Evolutionary conservation across 2,329 filamentous ascomycete genomes (phyloP).

Genomic region (Colletotrichum eremochloae): DNA sequence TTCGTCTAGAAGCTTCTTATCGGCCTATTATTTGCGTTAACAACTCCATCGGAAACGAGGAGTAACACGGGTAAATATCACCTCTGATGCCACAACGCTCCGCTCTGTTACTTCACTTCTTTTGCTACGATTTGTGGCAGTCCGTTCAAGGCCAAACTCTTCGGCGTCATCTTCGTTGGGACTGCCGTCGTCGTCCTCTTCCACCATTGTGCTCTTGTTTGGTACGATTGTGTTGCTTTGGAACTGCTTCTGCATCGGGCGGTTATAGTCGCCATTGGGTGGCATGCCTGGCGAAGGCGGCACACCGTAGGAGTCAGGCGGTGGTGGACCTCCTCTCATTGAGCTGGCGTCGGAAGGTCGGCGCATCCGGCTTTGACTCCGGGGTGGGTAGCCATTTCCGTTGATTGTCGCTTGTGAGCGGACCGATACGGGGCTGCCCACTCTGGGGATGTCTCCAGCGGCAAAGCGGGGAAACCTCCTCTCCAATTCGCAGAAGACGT

Average conservation of each 20-base stretch:
- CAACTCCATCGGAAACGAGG: conserved; percentile 39
- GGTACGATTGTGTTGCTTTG: conserved; percentile 97
- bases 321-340: conserved; percentile 61
- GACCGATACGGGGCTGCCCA: conserved; percentile 76
- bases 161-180: conserved; percentile 71
- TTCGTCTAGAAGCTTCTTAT: conserved; percentile 82
- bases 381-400: conserved; percentile 64
- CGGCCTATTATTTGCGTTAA: conserved; percentile 58
- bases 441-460: conserved; percentile 75
- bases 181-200: conserved; percentile 85
- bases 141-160: conserved; percentile 71
- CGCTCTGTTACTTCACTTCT: conserved; percentile 50
- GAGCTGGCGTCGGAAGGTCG: conserved; percentile 74
- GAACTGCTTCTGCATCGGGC: conserved; percentile 88
- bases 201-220: conserved; percentile 97
- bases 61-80: conserved; percentile 44
- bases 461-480: conserved; percentile 88
- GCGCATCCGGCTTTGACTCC: conserved; percentile 66
- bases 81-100: conserved; percentile 55
- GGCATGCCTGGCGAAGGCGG: conserved; percentile 70
- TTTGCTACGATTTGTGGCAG: conserved; percentile 43
- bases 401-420: conserved; percentile 72
- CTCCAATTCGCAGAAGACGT: conserved; percentile 96
- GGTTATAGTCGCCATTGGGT: conserved; percentile 74
- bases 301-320: conserved; percentile 62